Percentiles rank a stretch among this genome's conserved stretches.
Evolutionary conservation across 75 land plant genomes (phyloP).

Genomic region (Ceratopteris richardii): DNA sequence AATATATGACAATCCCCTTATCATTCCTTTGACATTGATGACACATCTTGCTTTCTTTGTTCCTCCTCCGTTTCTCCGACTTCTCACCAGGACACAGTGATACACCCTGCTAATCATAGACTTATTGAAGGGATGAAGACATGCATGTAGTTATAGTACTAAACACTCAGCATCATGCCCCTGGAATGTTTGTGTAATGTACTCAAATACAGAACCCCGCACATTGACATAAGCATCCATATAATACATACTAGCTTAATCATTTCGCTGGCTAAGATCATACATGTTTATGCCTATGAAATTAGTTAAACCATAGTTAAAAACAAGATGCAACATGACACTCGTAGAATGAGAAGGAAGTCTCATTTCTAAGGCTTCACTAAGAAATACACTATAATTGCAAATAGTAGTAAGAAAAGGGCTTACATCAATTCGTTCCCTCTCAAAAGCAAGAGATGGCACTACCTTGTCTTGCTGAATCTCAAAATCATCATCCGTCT

Average conservation of each 20-base stretch:
- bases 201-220: neutral
- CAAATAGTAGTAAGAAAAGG: too few species aligned
- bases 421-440: too few species aligned
- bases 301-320: too few species aligned
- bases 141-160: neutral
- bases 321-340: too few species aligned
- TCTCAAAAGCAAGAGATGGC: too few species aligned
- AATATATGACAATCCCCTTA: constrained; percentile 43
- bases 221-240: neutral
- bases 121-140: neutral
- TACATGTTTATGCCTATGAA: too few species aligned
- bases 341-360: too few species aligned
- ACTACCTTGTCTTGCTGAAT: neutral
- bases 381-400: too few species aligned
- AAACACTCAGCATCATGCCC: neutral
- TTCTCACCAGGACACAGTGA: neutral
- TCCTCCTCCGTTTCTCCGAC: neutral
- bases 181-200: neutral
- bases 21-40: constrained; percentile 83
- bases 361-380: neutral
- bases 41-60: constrained; percentile 26
- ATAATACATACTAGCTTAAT: neutral
- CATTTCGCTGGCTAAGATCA: too few species aligned
- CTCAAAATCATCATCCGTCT: neutral
- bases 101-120: neutral